Base-by-base conservation (phyloP, 75 land plant genomes). In the Sequoia sempervirens region DNA sequence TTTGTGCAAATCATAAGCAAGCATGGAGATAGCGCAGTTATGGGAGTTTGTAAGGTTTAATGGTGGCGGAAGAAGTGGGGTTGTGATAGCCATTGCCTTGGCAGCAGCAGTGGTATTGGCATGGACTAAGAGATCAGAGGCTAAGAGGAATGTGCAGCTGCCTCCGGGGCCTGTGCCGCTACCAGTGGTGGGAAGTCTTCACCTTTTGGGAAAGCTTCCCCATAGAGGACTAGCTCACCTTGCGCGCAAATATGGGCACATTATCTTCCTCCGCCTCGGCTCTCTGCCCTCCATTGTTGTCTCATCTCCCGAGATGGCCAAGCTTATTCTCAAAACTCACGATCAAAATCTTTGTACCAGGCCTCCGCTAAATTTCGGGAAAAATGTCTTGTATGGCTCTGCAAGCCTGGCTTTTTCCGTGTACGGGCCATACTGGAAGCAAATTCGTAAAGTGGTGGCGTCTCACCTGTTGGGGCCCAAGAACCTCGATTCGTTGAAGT, bases 191-290 rank as follows among this genome's bases (percentile, higher is more conserved):
- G 41, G 76, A 37, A 74, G 15, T 18, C 76, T 74, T 4, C 76
- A 74, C 43, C 20, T 20, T 20, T 8, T 66, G 69, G 69, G 69
- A 66, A 66, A 66, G 69, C 76, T 74, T 74, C 76, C 40, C 17
- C 76, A 36, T 5, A 17, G 41, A 74, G 18, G 40, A 9, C 43
- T 74, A 2, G 34, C 38, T 11, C 18, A 80, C n/a, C 50, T 32
- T 3, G 70, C 66, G 8, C 32, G 17, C 40, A 66, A 72, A 58
- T 83, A 83, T 20, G 84, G 84, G 4, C 74, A n/a, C 13, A 2
- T 83, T 9, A 40, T 83, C 47, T 58, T 28, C 43, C 45, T 83
- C 14, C 74, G 84, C 74, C 43, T 83, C 17, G 84, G 84, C 47
- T 83, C 76, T 40, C 0, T 26, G 2, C 84, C 41, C 15, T 40